Conservation (phyloP, 805 yeast genomes). For the Trichomonascus vanleenenianus region DNA sequence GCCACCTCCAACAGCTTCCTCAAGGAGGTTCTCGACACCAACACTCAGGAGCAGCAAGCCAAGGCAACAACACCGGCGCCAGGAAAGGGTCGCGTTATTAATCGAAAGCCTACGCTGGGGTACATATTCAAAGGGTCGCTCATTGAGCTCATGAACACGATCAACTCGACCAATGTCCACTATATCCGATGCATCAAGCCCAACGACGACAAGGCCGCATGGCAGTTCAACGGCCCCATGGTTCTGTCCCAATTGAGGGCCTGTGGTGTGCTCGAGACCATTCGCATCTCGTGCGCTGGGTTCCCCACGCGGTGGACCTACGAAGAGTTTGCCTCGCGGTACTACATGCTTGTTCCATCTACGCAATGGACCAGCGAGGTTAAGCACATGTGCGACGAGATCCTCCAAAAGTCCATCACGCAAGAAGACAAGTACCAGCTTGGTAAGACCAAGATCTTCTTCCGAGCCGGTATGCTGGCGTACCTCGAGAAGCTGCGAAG, state of each 20-base stretch:
- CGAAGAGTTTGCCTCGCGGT: constrained; percentile 84
- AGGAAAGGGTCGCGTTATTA: constrained; percentile 37
- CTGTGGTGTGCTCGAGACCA: constrained; percentile 97
- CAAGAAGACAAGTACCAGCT: constrained; percentile 67
- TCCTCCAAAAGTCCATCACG: constrained; percentile 51
- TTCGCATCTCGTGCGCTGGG: constrained; percentile 94
- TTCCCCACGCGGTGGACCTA: constrained; percentile 96
- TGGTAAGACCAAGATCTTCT: constrained; percentile 90
- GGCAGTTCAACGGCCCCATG: constrained; percentile 95
- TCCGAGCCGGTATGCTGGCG: constrained; percentile 95
- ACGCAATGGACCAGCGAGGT: constrained; percentile 57
- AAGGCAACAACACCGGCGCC: too few species aligned
- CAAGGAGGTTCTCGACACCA: constrained; percentile 47
- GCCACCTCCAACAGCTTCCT: constrained; percentile 61
- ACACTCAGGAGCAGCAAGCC: too few species aligned
- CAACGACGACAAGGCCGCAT: constrained; percentile 85
- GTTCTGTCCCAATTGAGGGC: constrained; percentile 93
- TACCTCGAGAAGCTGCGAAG: constrained; percentile 78
- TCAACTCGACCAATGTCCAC: constrained; percentile 90
- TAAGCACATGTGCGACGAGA: constrained; percentile 56
- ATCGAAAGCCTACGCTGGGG: constrained; percentile 87
- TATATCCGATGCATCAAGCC: constrained; percentile 97
- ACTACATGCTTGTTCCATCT: constrained; percentile 74
- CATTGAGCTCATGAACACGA: constrained; percentile 87
- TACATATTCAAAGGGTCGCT: constrained; percentile 88